phyloP scores from a whole-genome alignment of 202 grass and related monocot species.

The Schoenoplectus triqueter region DNA sequence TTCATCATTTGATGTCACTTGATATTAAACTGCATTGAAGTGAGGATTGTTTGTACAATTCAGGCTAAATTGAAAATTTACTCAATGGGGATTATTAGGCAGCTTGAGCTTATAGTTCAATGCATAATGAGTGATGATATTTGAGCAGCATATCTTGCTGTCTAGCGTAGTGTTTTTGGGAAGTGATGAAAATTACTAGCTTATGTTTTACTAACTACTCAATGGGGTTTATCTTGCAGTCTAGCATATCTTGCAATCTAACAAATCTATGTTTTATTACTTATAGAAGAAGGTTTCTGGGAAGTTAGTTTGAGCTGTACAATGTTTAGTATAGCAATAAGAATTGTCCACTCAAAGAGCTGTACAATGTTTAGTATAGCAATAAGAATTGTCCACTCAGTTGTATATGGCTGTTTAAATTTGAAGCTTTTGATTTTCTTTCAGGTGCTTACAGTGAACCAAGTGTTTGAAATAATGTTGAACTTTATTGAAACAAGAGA shows the following conservation, averaged over 20 bases:
- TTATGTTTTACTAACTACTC: too few relatives aligned
- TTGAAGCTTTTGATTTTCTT: constrained; percentile 3
- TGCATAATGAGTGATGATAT: not conserved
- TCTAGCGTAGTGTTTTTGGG: too few relatives aligned
- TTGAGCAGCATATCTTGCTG: not conserved
- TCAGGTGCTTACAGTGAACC: constrained; percentile 96
- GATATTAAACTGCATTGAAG: not conserved
- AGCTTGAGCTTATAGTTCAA: not conserved
- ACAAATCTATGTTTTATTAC: too few relatives aligned
- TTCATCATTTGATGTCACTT: not conserved
- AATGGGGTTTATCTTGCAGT: too few relatives aligned
- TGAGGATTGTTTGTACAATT: not conserved
- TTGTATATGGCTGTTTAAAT: constrained; percentile 40
- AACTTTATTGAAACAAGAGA: constrained; percentile 91
- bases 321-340: too few relatives aligned
- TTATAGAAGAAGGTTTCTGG: not conserved
- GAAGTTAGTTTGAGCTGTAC: constrained; percentile 28
- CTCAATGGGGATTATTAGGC: not conserved
- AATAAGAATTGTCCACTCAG: constrained; percentile 62
- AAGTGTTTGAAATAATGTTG: constrained; percentile 95
- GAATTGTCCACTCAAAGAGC: not conserved
- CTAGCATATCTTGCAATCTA: too few relatives aligned
- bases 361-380: constrained; percentile 67
- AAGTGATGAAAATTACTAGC: too few relatives aligned
- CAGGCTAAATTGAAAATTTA: not conserved